Evolutionary conservation across 2,329 filamentous ascomycete species (phyloP).

Genomic region (Ascochyta koolunga): DNA sequence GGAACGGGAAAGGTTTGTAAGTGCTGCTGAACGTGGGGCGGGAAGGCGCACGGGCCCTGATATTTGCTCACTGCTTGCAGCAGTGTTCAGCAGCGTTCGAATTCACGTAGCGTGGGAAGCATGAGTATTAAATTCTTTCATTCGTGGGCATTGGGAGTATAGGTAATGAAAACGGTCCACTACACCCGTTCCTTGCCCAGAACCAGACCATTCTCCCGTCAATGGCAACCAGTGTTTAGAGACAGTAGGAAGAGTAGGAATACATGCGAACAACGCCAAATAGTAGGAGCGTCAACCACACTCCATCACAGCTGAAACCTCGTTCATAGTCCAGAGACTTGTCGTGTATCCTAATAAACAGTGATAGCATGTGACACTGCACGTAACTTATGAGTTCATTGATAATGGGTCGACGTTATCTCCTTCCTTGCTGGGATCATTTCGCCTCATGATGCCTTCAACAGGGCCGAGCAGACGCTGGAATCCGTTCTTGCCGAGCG

Average conservation of each 20-base stretch:
- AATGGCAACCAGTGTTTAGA: constrained; percentile 40
- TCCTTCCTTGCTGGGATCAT: constrained; percentile 58
- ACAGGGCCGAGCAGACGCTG: constrained; percentile 91
- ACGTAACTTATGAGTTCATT: constrained; percentile 25
- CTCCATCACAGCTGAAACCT: constrained; percentile 1
- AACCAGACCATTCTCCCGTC: constrained; percentile 23
- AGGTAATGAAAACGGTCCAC: constrained; percentile 33
- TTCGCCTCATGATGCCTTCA: constrained; percentile 90
- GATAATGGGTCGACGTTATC: constrained; percentile 67
- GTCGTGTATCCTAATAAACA: constrained; percentile 1
- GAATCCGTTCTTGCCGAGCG: constrained; percentile 91
- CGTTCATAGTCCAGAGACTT: not conserved
- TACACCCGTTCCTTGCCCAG: constrained; percentile 22
- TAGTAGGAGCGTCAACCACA: constrained; percentile 2
- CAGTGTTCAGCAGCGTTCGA: not conserved
- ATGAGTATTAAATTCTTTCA: constrained; percentile 4
- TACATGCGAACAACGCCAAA: constrained; percentile 35
- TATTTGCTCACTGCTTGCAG: not conserved
- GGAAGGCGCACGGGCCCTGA: constrained; percentile 2
- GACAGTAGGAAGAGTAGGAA: constrained; percentile 48
- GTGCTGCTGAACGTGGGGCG: not conserved
- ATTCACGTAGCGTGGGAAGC: not conserved
- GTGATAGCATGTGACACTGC: not conserved
- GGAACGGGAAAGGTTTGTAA: not conserved
- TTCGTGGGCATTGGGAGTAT: constrained; percentile 40